A percentile compares a stretch with the other conserved stretches of the same genome.
phyloP scores from a whole-genome alignment of 768 basidiomycete species.

The Phlebiopsis gigantea region DNA sequence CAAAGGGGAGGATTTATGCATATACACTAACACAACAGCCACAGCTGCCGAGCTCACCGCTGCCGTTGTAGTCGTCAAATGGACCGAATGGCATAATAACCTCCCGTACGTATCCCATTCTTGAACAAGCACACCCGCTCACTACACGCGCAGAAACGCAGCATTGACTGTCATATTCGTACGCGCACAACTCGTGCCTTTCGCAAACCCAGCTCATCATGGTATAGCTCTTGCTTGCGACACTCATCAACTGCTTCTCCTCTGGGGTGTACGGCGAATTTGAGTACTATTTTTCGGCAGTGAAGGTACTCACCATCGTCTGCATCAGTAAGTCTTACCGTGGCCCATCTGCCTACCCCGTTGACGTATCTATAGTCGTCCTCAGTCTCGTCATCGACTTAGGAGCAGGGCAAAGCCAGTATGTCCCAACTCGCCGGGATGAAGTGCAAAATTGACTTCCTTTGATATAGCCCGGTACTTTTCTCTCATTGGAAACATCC shows the following conservation, averaged over 20 bases:
- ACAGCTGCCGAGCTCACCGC: conserved; percentile 47
- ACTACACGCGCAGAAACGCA: not conserved
- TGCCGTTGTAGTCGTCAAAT: conserved; percentile 40
- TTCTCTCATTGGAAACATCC: conserved; percentile 22
- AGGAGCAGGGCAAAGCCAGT: conserved; percentile 17
- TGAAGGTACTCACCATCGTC: conserved; percentile 27
- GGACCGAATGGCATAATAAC: not conserved
- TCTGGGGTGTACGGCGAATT: conserved; percentile 23
- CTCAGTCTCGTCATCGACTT: conserved; percentile 20
- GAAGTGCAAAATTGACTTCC: not conserved
- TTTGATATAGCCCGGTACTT: conserved; percentile 1
- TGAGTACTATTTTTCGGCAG: conserved; percentile 28
- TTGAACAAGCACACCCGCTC: not conserved
- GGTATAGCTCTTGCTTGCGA: conserved; percentile 21
- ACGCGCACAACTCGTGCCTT: no score
- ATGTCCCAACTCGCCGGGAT: not conserved
- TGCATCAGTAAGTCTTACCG: conserved; percentile 24
- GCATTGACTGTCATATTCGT: conserved; percentile 9
- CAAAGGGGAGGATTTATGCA: no score
- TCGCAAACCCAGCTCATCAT: not conserved
- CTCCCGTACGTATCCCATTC: conserved; percentile 4
- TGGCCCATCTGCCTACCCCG: conserved; percentile 28
- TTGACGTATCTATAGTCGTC: conserved; percentile 16
- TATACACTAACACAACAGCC: not conserved
- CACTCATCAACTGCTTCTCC: conserved; percentile 21